A percentile compares a stretch with the other conserved stretches of the same genome.
Conservation (phyloP, 2,329 filamentous ascomycete species). For the Phaeosphaeriaceae sp. region DNA sequence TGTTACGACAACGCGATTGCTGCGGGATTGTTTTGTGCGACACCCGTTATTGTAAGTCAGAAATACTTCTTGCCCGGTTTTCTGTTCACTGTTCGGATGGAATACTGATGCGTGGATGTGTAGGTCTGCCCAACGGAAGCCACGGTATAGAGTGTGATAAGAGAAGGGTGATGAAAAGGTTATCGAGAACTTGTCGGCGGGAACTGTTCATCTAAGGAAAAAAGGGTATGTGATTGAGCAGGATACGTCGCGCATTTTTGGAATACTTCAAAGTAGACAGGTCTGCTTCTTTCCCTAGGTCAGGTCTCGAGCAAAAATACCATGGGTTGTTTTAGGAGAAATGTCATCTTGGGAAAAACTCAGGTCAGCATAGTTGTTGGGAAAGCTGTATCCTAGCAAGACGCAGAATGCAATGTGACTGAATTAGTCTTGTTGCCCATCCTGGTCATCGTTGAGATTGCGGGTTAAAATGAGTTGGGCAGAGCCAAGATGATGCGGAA, state of each 20-base stretch:
- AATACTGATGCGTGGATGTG: background rate
- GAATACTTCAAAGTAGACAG: no score
- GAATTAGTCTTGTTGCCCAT: background rate
- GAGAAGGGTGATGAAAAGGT: no score
- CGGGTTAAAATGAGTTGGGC: background rate
- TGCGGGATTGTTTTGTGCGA: conserved; percentile 1
- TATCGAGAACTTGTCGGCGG: no score
- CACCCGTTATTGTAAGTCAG: background rate
- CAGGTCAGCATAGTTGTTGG: background rate
- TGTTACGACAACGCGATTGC: conserved; percentile 18
- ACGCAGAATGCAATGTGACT: background rate
- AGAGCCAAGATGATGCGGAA: background rate
- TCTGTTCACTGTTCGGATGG: background rate
- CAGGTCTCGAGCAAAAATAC: background rate
- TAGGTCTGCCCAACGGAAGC: background rate
- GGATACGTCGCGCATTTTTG: no score
- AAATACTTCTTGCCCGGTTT: background rate
- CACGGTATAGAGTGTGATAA: background rate
- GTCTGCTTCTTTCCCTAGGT: background rate
- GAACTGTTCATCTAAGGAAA: no score
- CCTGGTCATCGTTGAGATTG: background rate
- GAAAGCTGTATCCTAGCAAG: no score
- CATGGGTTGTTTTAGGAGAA: background rate
- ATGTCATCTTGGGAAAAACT: background rate
- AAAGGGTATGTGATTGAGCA: no score